A percentile compares a stretch with the other conserved stretches of the same genome.
phyloP scores from a whole-genome alignment of 768 basidiomycete genomes.

The Amanita thiersii region DNA sequence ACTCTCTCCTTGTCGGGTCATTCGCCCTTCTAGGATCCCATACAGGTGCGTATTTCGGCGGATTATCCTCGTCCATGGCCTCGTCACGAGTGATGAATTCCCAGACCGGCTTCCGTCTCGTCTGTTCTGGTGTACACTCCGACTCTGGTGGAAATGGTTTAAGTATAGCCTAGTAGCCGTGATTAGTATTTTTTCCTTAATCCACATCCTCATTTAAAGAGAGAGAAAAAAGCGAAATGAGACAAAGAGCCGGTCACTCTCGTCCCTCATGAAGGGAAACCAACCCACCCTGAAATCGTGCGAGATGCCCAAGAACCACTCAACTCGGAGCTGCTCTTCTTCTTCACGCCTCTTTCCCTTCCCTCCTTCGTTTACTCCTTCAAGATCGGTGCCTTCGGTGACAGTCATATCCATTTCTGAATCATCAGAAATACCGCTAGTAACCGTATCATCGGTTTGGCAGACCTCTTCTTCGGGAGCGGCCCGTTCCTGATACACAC shows the following conservation, averaged over 20 bases:
- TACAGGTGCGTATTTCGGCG: not conserved
- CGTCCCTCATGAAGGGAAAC: not conserved
- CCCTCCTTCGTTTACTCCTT: not conserved
- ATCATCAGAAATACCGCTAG: not conserved
- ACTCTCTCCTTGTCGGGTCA: constrained; percentile 1
- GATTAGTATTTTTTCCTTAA: too few species aligned
- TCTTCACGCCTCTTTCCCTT: not conserved
- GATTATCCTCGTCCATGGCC: constrained; percentile 1
- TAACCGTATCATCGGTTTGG: not conserved
- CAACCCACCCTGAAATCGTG: constrained; percentile 3
- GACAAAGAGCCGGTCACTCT: not conserved
- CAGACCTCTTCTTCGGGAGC: constrained; percentile 2
- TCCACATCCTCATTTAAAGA: too few species aligned
- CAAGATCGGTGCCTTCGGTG: not conserved
- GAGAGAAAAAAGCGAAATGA: not conserved
- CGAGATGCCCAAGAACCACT: constrained; percentile 7
- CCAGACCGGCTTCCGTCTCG: constrained; percentile 3
- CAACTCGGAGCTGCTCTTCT: not conserved
- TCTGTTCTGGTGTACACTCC: not conserved
- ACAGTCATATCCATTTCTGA: not conserved
- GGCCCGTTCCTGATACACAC: constrained; percentile 1
- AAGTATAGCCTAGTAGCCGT: constrained; percentile 4
- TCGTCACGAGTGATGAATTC: constrained; percentile 4
- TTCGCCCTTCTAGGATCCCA: not conserved
- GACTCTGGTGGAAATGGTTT: constrained; percentile 3